These are phyloP conservation scores for Eucalyptus cloeziana DNA, from an alignment of 345 rosid species.

Conservation along the genomic window DNA sequence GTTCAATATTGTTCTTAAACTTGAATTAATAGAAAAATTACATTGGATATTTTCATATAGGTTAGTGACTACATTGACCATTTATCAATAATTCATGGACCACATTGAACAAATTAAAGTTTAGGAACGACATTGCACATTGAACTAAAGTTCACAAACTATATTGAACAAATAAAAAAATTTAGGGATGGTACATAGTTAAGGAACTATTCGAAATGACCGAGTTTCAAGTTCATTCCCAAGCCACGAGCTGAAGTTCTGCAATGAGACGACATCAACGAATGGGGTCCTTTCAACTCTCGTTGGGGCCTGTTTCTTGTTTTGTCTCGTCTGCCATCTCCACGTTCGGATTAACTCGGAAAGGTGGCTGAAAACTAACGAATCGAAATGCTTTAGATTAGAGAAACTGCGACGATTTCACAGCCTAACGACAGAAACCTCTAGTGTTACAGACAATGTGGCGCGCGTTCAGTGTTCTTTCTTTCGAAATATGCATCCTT, in stretches of 20 bases:
- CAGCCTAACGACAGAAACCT: neutral
- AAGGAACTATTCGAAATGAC: too few species aligned
- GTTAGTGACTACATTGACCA: accelerated
- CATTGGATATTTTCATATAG: accelerated
- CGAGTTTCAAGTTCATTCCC: neutral
- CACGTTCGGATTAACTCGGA: neutral
- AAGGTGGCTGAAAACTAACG: neutral
- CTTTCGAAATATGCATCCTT: neutral
- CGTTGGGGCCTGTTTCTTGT: neutral
- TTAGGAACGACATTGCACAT: neutral
- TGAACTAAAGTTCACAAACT: accelerated
- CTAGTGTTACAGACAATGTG: neutral
- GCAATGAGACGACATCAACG: neutral
- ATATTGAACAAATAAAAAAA: accelerated
- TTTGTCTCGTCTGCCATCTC: neutral
- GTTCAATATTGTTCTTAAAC: neutral
- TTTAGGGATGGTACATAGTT: accelerated
- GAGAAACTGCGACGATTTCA: neutral
- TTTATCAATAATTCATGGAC: too few species aligned
- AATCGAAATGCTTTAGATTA: neutral
- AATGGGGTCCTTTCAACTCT: neutral
- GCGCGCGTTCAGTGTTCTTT: neutral
- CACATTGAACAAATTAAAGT: too few species aligned
- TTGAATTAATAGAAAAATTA: too few species aligned
- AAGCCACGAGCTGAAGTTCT: neutral